phyloP scores from a whole-genome alignment of 257 asterid genomes.

The Ilex aquifolium region DNA sequence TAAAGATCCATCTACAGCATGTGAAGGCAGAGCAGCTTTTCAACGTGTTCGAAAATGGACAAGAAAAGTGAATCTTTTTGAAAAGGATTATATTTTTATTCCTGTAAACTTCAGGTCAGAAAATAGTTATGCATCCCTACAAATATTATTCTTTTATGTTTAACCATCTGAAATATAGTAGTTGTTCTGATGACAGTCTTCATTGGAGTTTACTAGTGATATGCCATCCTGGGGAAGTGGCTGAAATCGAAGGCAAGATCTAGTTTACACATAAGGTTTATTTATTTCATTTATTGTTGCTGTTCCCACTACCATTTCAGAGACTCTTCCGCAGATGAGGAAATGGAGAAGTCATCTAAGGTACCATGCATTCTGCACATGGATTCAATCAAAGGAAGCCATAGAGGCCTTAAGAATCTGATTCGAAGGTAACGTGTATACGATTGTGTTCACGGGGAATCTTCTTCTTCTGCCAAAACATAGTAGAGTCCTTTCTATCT shows the following conservation, averaged over 20 bases:
- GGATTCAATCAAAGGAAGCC: slow-evolving; percentile 84
- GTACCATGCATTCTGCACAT: slow-evolving; percentile 82
- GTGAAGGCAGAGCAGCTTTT: slow-evolving; percentile 59
- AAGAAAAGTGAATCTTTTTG: slow-evolving; percentile 62
- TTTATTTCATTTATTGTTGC: slow-evolving; percentile 9
- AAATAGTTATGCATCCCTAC: slow-evolving; percentile 13
- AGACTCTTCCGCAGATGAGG: slow-evolving; percentile 44
- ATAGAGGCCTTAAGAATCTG: slow-evolving; percentile 52
- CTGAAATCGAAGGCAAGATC: slow-evolving; percentile 41
- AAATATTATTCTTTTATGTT: slow-evolving; percentile 1
- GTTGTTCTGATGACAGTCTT: slow-evolving; percentile 41
- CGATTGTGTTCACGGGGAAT: background rate
- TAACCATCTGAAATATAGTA: slow-evolving; percentile 15
- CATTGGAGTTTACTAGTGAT: slow-evolving; percentile 97
- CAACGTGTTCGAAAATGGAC: slow-evolving; percentile 86
- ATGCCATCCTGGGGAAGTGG: slow-evolving; percentile 86
- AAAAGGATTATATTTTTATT: slow-evolving; percentile 70
- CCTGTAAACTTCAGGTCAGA: slow-evolving; percentile 89
- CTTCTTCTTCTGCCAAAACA: background rate
- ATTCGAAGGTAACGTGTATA: slow-evolving; percentile 49
- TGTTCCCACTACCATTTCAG: slow-evolving; percentile 15
- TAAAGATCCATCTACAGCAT: slow-evolving; percentile 32
- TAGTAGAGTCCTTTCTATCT: background rate
- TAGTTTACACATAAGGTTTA: slow-evolving; percentile 9
- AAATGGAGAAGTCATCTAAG: slow-evolving; percentile 27